Evolutionary conservation across 2,329 filamentous ascomycete genomes (phyloP).

Genomic region (Thermoascus crustaceus): DNA sequence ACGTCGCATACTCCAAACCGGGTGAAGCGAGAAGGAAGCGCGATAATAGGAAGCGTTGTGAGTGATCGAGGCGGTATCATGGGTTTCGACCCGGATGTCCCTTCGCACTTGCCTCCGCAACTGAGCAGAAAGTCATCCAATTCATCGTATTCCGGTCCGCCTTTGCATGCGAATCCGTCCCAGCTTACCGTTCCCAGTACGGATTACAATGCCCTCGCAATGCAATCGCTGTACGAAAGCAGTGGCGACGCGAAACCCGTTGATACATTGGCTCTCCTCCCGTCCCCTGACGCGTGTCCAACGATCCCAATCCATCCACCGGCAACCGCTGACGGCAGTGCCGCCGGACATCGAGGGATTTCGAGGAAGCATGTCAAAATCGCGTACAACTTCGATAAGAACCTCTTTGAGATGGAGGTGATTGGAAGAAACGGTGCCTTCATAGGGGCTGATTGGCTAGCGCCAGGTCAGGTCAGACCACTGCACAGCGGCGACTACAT

Average conservation of each 20-base stretch:
- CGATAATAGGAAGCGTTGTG: conserved; percentile 43
- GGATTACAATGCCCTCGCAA: conserved; percentile 41
- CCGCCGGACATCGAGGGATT: conserved; percentile 49
- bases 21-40: conserved; percentile 36
- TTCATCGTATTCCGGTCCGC: conserved; percentile 35
- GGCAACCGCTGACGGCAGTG: conserved; percentile 35
- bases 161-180: conserved; percentile 29
- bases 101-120: conserved; percentile 31
- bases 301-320: conserved; percentile 55
- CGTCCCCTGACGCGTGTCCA: conserved; percentile 46
- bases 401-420: conserved; percentile 51
- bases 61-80: conserved; percentile 51
- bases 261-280: conserved; percentile 40
- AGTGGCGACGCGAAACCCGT: conserved; percentile 33
- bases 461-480: conserved; percentile 38
- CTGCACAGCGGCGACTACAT: conserved; percentile 52
- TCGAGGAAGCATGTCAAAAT: conserved; percentile 56
- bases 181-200: conserved; percentile 30
- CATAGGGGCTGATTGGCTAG: conserved; percentile 44
- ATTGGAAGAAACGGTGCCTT: conserved; percentile 52
- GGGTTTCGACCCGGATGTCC: conserved; percentile 38
- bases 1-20: conserved; percentile 38
- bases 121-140: conserved; percentile 43
- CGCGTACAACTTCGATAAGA: conserved; percentile 49
- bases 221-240: conserved; percentile 34